A percentile compares a stretch with the other conserved stretches of the same genome.
Evolutionary conservation across 805 yeast genomes (phyloP).

Genomic region (Vanderwaltozyma yarrowii): DNA sequence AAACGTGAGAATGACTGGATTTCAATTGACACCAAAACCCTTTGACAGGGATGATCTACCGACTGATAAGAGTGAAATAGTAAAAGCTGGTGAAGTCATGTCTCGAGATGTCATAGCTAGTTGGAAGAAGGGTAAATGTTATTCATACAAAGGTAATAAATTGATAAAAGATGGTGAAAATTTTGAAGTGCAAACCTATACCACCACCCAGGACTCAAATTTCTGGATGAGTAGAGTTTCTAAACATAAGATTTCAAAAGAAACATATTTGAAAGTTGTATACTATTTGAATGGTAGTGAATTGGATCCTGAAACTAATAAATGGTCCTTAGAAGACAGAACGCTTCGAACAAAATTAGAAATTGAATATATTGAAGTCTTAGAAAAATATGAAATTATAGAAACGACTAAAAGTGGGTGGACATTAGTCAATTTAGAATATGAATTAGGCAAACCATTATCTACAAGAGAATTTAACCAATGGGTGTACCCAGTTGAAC

Average conservation of each 20-base stretch:
- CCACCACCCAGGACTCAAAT: conserved; percentile 20
- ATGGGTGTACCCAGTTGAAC: conserved; percentile 26
- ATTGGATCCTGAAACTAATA: conserved; percentile 5
- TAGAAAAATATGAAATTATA: conserved; percentile 18
- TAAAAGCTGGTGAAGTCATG: conserved; percentile 18
- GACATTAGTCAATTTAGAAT: conserved; percentile 27
- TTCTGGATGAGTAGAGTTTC: conserved; percentile 30
- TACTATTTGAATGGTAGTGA: conserved; percentile 24
- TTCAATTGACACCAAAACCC: conserved; percentile 5
- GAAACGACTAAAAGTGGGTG: conserved; percentile 17
- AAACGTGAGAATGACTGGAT: conserved; percentile 1
- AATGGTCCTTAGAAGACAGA: conserved; percentile 18
- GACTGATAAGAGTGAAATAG: conserved; percentile 5
- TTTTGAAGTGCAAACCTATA: conserved; percentile 27
- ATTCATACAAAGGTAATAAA: conserved; percentile 15
- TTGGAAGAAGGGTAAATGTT: conserved; percentile 29
- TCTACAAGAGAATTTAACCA: conserved; percentile 31
- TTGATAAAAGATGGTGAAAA: conserved; percentile 12
- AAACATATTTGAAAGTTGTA: conserved; percentile 18
- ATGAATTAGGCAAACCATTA: conserved; percentile 30
- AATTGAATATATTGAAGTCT: conserved; percentile 27
- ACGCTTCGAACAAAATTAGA: conserved; percentile 28
- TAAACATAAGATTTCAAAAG: conserved; percentile 11
- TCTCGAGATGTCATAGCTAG: conserved; percentile 12
- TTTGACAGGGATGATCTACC: conserved; percentile 9